These are phyloP conservation scores for Aureobasidium subglaciale DNA, from an alignment of 2,329 filamentous ascomycete genomes.

Conservation along the genomic window DNA sequence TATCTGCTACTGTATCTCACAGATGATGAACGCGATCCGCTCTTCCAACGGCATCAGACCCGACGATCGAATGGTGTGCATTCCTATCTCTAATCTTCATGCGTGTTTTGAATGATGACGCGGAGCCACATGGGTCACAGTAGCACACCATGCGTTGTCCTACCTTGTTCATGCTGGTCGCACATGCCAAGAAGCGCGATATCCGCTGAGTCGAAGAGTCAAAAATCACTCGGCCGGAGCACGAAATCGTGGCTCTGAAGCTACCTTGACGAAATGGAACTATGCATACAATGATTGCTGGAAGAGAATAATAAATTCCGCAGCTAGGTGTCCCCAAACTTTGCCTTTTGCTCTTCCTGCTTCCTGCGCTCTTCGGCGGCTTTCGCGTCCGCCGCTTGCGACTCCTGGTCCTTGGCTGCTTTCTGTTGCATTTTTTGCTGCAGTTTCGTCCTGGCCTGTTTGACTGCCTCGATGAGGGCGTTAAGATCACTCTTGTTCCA, in stretches of 20 bases:
- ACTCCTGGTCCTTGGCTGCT: constrained; percentile 15
- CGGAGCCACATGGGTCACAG: no score
- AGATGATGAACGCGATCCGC: neutral
- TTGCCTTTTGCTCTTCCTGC: constrained; percentile 14
- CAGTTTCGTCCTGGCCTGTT: constrained; percentile 21
- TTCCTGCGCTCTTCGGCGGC: constrained; percentile 14
- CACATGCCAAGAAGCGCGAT: neutral
- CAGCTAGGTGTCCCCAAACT: constrained; percentile 4
- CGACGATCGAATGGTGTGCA: neutral
- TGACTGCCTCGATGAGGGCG: constrained; percentile 25
- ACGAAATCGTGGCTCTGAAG: neutral
- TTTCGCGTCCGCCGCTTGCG: constrained; percentile 14
- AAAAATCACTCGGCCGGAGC: neutral
- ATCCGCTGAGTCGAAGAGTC: neutral
- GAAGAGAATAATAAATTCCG: neutral
- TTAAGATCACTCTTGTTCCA: constrained; percentile 27
- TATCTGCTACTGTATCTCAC: neutral
- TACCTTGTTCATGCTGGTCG: constrained; percentile 3
- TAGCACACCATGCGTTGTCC: constrained; percentile 1
- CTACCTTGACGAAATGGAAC: neutral
- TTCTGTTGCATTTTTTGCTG: constrained; percentile 20
- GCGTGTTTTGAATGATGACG: neutral
- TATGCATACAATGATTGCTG: constrained; percentile 1
- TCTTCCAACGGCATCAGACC: neutral
- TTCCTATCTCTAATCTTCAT: neutral